Percentiles rank a stretch among this genome's conserved stretches.
Conservation (phyloP, 495 filamentous ascomycete species). For the Corynascus novoguineensis region DNA sequence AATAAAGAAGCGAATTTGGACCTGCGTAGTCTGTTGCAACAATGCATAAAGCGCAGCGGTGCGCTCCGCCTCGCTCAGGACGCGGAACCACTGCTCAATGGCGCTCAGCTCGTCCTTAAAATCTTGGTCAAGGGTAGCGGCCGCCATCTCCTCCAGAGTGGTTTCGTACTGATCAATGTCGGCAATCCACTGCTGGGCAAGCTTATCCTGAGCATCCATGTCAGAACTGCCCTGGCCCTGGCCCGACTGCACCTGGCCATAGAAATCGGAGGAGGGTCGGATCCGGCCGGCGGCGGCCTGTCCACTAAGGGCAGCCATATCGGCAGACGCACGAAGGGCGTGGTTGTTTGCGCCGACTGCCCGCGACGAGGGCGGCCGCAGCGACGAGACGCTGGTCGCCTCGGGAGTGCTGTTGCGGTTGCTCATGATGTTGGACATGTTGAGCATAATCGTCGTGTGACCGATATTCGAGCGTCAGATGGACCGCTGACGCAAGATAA, state of each 20-base stretch:
- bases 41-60: slow-evolving; percentile 94
- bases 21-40: slow-evolving; percentile 95
- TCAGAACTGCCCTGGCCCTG: slow-evolving; percentile 58
- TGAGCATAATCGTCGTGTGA: slow-evolving; percentile 39
- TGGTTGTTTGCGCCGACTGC: slow-evolving; percentile 67
- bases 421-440: slow-evolving; percentile 66
- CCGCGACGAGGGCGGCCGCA: slow-evolving; percentile 84
- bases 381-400: slow-evolving; percentile 69
- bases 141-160: slow-evolving; percentile 97
- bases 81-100: slow-evolving; percentile 99
- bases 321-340: slow-evolving; percentile 88
- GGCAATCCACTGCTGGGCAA: slow-evolving; percentile 95
- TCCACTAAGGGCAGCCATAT: slow-evolving; percentile 82
- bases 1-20: slow-evolving; percentile 98
- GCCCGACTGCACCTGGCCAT: slow-evolving; percentile 63
- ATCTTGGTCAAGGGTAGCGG: slow-evolving; percentile 94
- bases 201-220: slow-evolving; percentile 78
- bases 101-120: slow-evolving; percentile 99
- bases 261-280: slow-evolving; percentile 91
- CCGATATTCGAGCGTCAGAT: slow-evolving; percentile 6
- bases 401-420: slow-evolving; percentile 98
- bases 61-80: slow-evolving; percentile 91
- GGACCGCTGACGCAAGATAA: slow-evolving; percentile 17
- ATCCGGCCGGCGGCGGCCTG: slow-evolving; percentile 75
- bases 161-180: slow-evolving; percentile 98